Conservation (phyloP, 1,284 basidiomycete genomes). For the Ustilago loliicola region DNA sequence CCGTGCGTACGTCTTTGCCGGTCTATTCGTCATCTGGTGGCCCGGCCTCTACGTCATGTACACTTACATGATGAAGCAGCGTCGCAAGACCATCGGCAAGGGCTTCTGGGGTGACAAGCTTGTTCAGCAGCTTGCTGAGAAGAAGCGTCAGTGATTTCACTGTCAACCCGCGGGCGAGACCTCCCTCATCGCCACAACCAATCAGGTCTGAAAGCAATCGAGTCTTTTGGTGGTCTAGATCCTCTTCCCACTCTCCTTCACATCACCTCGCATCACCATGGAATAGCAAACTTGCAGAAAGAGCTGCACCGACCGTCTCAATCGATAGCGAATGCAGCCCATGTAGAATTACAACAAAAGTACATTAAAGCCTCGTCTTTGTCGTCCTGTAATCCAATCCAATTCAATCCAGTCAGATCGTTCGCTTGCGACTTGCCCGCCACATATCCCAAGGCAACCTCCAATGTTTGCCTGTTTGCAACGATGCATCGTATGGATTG, state of each 20-base stretch:
- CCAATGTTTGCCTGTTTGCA: slow-evolving; percentile 82
- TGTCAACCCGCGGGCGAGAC: neutral
- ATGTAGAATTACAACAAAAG: slow-evolving; percentile 23
- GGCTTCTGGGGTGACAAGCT: slow-evolving; percentile 66
- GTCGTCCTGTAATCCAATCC: neutral
- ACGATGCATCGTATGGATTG: slow-evolving; percentile 81
- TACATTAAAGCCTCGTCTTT: neutral
- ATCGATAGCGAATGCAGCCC: neutral
- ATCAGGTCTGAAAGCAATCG: neutral
- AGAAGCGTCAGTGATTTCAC: slow-evolving; percentile 59
- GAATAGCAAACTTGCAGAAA: neutral
- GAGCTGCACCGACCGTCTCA: neutral
- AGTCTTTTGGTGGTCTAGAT: neutral
- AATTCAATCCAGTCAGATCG: slow-evolving; percentile 60
- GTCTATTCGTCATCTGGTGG: slow-evolving; percentile 88
- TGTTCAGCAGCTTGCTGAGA: slow-evolving; percentile 40
- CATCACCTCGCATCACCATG: neutral
- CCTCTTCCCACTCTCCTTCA: neutral
- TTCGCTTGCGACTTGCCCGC: slow-evolving; percentile 75
- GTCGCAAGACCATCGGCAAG: slow-evolving; percentile 80
- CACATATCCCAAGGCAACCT: slow-evolving; percentile 87
- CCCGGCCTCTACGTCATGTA: slow-evolving; percentile 90
- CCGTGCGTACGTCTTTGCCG: slow-evolving; percentile 72
- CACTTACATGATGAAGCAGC: slow-evolving; percentile 87
- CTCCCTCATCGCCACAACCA: neutral